A percentile compares a stretch with the other conserved stretches of the same genome.
phyloP scores from a whole-genome alignment of 139 green algal genomes.

The Coelastrella sp. region DNA sequence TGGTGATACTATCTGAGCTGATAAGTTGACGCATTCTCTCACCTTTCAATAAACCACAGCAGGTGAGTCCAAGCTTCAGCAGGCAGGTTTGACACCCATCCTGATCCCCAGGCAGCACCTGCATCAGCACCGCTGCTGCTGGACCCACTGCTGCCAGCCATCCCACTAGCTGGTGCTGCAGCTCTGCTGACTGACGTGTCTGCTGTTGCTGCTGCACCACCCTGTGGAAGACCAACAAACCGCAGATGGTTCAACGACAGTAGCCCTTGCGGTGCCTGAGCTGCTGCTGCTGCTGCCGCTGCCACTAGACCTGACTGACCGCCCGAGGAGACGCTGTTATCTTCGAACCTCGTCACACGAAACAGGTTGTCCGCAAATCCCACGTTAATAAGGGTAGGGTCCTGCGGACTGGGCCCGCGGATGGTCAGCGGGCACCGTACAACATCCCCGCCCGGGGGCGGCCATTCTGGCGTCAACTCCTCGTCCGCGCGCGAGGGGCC shows the following conservation, averaged over 20 bases:
- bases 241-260: not conserved
- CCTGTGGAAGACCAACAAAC: not conserved
- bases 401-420: not conserved
- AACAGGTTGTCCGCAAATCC: not conserved
- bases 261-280: not conserved
- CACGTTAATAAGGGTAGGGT: not conserved
- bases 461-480: not conserved
- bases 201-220: not conserved
- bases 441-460: constrained; percentile 2
- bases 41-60: constrained; percentile 32
- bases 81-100: constrained; percentile 9
- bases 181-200: not conserved
- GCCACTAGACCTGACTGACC: not conserved
- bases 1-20: not conserved
- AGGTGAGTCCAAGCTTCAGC: constrained; percentile 12
- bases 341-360: not conserved
- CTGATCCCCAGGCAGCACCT: not conserved
- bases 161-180: not conserved
- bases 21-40: not conserved
- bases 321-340: no score
- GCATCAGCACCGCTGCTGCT: constrained; percentile 5
- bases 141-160: not conserved
- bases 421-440: constrained; percentile 14
- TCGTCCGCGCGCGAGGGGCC: no score
- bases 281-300: constrained; percentile 13